phyloP scores from a whole-genome alignment of 2,329 filamentous ascomycete species.

The Cladosporium phlei region DNA sequence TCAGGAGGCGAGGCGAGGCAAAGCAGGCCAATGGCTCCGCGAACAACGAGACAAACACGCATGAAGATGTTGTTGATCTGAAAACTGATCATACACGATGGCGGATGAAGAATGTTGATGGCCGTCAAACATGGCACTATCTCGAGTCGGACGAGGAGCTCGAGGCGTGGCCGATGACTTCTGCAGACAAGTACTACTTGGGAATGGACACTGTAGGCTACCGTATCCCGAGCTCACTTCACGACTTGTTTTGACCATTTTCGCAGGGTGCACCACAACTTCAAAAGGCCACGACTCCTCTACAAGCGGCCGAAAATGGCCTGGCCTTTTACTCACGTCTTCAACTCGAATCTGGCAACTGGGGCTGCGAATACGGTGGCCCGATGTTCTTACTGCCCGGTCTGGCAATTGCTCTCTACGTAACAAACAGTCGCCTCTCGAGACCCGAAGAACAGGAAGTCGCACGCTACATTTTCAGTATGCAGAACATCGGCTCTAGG shows the following conservation, averaged over 20 bases:
- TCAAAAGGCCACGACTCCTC: conserved; percentile 63
- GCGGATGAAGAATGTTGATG: conserved; percentile 76
- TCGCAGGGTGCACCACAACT: conserved; percentile 68
- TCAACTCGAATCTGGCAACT: conserved; percentile 83
- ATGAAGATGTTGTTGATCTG: conserved; percentile 12
- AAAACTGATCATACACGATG: conserved; percentile 74
- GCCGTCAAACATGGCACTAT: conserved; percentile 92
- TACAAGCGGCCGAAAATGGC: conserved; percentile 76
- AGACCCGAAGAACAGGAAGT: conserved; percentile 79
- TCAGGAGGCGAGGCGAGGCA: conserved; percentile 17
- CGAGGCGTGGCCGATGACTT: conserved; percentile 76
- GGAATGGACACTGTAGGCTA: conserved; percentile 67
- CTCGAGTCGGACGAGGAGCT: conserved; percentile 65
- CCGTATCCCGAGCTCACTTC: too few species aligned
- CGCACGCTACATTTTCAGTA: conserved; percentile 82
- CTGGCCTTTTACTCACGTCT: conserved; percentile 84
- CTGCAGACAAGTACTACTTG: conserved; percentile 84
- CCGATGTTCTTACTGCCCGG: conserved; percentile 94
- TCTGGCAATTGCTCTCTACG: conserved; percentile 79
- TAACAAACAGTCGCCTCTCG: conserved; percentile 81
- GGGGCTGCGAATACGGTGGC: conserved; percentile 96
- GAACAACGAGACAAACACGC: conserved; percentile 8
- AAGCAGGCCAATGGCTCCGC: conserved; percentile 20
- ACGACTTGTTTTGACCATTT: conserved; percentile 1
- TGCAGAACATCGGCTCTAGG: conserved; percentile 55